Evolutionary conservation across 192 early-diverging fungal species (phyloP), one percentile per base, ranked within the genome.

Genomic region (Gonapodya prolifera): DNA sequence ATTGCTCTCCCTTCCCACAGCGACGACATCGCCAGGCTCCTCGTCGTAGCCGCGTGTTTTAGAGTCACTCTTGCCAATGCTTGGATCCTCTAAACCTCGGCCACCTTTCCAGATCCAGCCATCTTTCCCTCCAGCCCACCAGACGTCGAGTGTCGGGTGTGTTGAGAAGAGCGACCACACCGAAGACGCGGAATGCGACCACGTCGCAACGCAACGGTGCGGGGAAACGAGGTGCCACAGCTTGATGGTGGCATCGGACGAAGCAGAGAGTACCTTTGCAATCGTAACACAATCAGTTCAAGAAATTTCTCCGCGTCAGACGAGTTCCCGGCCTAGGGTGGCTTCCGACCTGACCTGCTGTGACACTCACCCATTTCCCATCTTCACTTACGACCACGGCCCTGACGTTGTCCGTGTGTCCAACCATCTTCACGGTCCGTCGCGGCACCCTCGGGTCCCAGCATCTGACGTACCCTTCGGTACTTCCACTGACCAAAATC

Each of bases 371-470:
- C 70, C 90, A 87, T 83, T 93, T 87, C 34, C 95, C 96, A 82
- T 96, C 95, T 33, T 94, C 89, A 34, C 91, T 93, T 30, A 99
- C 83, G 34, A 98, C 81, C 29, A 98, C 80, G 30, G 92, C 89
- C 61, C 97, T 92, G 31, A 99, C 93, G 79, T 95, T 94, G 80
- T 99, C 97, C n/a, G 94, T 95, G 77, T 99, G 97, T 1, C 97
- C 97, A 2, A 89, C 84, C 69, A 99, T 86, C 78, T 91, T 90
- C 17, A 90, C 90, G 35, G 93, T 87, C 77, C 89, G 85, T 76
- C 91, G 87, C 29, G 87, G 89, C 0, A 89, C 84, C 2, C 93
- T 82, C 76, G 93, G 89, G 82, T 99, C 97, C 94, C 94, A 99
- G 1, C 97, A 84, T 45, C 93, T 86, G 34, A 99, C 87, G 74